A percentile compares a stretch with the other conserved stretches of the same genome.
Conservation (phyloP, 306 rosid species). For the Prunus persica region DNA sequence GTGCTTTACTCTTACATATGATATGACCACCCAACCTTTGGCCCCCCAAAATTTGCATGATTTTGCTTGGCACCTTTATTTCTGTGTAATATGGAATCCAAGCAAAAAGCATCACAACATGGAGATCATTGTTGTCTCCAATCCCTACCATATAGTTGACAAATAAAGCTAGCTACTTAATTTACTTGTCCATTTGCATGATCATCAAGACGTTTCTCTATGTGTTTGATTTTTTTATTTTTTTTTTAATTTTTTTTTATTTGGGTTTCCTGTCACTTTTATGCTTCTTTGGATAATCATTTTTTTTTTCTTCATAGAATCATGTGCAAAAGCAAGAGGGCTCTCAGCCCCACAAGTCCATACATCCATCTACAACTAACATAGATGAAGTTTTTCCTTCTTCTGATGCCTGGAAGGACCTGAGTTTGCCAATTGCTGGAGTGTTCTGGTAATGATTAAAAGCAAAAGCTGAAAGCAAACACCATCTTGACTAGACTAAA, state of each 20-base stretch:
- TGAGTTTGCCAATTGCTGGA: constrained; percentile 6
- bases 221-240: not conserved
- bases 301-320: constrained; percentile 22
- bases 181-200: constrained; percentile 15
- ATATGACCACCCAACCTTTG: constrained; percentile 1
- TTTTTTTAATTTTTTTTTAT: too few relatives aligned
- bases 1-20: not conserved
- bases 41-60: constrained; percentile 11
- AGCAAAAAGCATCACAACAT: constrained; percentile 31
- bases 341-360: constrained; percentile 22
- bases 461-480: constrained; percentile 30
- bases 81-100: constrained; percentile 62
- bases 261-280: not conserved
- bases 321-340: constrained; percentile 34
- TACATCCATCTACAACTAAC: not conserved
- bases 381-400: not conserved
- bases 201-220: constrained; percentile 33
- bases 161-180: constrained; percentile 18
- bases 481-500: constrained; percentile 23
- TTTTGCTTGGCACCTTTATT: constrained; percentile 43
- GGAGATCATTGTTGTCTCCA: constrained; percentile 43
- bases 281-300: not conserved
- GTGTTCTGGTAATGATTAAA: constrained; percentile 20
- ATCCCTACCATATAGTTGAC: constrained; percentile 23
- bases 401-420: not conserved